A percentile compares a stretch with the other conserved stretches of the same genome.
Conservation (phyloP, 257 asterid species). For the Petunia secreta region DNA sequence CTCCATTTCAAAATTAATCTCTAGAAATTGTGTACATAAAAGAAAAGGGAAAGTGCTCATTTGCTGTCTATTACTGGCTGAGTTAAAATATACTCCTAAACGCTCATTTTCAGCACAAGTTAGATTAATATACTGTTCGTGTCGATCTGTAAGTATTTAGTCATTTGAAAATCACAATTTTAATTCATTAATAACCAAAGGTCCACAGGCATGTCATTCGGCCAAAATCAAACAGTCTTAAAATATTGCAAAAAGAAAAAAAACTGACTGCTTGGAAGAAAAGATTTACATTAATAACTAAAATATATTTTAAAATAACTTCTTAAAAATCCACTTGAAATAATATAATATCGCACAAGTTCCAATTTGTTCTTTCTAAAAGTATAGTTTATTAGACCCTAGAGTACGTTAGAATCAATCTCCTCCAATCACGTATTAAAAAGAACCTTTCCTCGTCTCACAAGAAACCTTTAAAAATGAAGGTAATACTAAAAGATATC, state of each 20-base stretch:
- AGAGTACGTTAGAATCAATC: neutral
- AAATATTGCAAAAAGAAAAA: no score
- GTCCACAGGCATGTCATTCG: no score
- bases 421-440: neutral
- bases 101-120: neutral
- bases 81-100: neutral
- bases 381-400: slow-evolving; percentile 11
- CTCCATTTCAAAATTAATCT: neutral
- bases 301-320: neutral
- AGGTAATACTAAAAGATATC: neutral
- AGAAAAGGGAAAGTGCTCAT: neutral
- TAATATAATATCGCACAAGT: neutral
- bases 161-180: no score
- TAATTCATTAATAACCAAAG: no score
- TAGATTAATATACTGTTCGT: neutral
- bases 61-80: neutral
- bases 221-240: no score
- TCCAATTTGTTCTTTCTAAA: neutral
- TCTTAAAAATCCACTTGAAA: neutral
- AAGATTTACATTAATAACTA: no score
- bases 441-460: neutral
- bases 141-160: neutral
- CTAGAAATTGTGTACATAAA: neutral
- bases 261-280: no score
- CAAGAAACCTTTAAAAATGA: neutral